phyloP scores from a whole-genome alignment of 106 monocot genomes.

The Posidonia australis region DNA sequence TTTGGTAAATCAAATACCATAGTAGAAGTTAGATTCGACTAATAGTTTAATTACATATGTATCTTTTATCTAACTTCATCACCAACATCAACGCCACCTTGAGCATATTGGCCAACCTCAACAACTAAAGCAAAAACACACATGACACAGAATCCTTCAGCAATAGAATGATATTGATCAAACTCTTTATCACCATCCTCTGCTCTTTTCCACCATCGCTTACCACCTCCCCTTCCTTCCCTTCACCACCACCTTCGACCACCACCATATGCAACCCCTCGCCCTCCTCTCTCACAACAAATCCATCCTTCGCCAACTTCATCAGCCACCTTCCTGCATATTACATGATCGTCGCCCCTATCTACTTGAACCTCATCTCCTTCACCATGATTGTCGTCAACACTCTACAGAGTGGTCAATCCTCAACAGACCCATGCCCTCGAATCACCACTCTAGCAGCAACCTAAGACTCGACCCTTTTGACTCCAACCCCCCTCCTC shows the following conservation, averaged over 20 bases:
- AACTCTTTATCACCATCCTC: constrained; percentile 76
- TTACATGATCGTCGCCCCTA: constrained; percentile 67
- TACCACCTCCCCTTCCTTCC: constrained; percentile 12
- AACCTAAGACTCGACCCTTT: constrained; percentile 55
- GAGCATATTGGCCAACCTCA: constrained; percentile 59
- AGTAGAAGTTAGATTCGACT: too few relatives aligned
- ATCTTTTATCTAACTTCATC: constrained; percentile 85
- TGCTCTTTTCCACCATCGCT: constrained; percentile 35
- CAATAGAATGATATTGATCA: constrained; percentile 81
- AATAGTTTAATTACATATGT: too few relatives aligned
- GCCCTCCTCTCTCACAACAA: constrained; percentile 10
- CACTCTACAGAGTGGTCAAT: constrained; percentile 86
- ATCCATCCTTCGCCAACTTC: constrained; percentile 28
- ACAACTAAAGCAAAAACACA: constrained; percentile 55
- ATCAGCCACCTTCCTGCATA: constrained; percentile 79
- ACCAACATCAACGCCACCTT: constrained; percentile 76
- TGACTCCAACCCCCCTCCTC: constrained; percentile 20
- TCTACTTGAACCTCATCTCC: constrained; percentile 62
- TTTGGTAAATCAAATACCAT: too few relatives aligned
- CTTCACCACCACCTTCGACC: constrained; percentile 7
- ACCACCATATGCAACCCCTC: constrained; percentile 56
- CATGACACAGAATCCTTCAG: constrained; percentile 73
- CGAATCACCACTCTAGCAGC: constrained; percentile 86
- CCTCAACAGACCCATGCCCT: constrained; percentile 65
- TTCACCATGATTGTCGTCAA: constrained; percentile 73